phyloP scores from a whole-genome alignment of 2,329 filamentous ascomycete species.

The Fusarium burgessii region DNA sequence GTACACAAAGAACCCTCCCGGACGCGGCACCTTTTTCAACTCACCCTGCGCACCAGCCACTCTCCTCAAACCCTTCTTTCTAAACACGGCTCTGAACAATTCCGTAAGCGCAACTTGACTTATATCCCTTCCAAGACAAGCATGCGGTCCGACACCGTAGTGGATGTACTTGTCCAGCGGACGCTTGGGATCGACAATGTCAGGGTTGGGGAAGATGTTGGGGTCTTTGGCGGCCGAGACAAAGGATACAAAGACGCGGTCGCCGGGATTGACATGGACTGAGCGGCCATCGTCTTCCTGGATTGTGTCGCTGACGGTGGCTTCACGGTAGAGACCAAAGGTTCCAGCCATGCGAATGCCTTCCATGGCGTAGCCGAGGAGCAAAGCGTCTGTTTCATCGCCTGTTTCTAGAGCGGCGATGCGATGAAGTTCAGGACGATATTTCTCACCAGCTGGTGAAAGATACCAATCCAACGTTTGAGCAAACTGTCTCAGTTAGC shows the following conservation, averaged over 20 bases:
- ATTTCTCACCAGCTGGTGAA: conserved; percentile 63
- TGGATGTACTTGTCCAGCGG: conserved; percentile 74
- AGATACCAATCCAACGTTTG: conserved; percentile 81
- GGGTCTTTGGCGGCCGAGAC: conserved; percentile 67
- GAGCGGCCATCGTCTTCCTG: conserved; percentile 63
- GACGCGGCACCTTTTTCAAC: conserved; percentile 72
- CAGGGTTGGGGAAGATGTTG: conserved; percentile 70
- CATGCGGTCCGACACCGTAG: conserved; percentile 72
- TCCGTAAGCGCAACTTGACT: conserved; percentile 72
- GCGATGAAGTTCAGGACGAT: conserved; percentile 71
- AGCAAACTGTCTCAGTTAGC: conserved; percentile 66
- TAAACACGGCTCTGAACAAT: conserved; percentile 75
- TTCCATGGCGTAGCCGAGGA: conserved; percentile 79
- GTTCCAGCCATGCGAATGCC: conserved; percentile 76
- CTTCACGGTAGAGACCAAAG: conserved; percentile 70
- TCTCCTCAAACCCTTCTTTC: conserved; percentile 69
- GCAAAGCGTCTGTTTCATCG: conserved; percentile 69
- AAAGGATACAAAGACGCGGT: conserved; percentile 74
- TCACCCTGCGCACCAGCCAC: conserved; percentile 73
- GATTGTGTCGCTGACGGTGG: conserved; percentile 59
- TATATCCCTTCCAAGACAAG: conserved; percentile 70
- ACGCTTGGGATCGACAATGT: conserved; percentile 71
- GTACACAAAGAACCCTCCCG: conserved; percentile 69
- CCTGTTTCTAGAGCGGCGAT: conserved; percentile 67
- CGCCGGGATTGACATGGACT: conserved; percentile 65